Evolutionary conservation across 805 yeast species (phyloP).

Genomic region (Starmerella apicola): DNA sequence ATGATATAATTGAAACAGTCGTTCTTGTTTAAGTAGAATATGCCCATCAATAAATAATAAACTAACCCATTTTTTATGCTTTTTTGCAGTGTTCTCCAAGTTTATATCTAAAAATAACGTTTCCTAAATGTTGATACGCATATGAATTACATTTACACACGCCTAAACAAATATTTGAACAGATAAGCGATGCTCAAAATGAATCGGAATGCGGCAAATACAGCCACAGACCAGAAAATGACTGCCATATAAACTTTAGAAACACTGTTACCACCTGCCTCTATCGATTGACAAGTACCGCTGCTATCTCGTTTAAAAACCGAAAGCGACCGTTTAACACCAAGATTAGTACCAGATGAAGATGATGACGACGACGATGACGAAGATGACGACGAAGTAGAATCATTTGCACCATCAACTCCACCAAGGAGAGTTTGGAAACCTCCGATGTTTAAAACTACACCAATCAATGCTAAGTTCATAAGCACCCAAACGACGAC

Average conservation of each 20-base stretch:
- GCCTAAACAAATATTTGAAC: slow-evolving; percentile 27
- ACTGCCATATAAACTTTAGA: slow-evolving; percentile 56
- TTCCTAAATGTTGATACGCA: background rate
- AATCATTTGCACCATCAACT: slow-evolving; percentile 7
- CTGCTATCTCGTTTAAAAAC: slow-evolving; percentile 15
- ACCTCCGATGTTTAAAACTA: slow-evolving; percentile 80
- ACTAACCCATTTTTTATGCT: no score
- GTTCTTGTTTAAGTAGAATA: background rate
- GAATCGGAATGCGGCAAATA: slow-evolving; percentile 72
- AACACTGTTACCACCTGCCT: slow-evolving; percentile 26
- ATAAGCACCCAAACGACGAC: slow-evolving; percentile 83
- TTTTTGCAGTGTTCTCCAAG: no score
- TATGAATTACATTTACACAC: slow-evolving; percentile 10
- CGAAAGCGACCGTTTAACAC: slow-evolving; percentile 18
- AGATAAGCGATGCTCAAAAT: slow-evolving; percentile 59
- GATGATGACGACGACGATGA: slow-evolving; percentile 15
- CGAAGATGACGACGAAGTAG: slow-evolving; percentile 24
- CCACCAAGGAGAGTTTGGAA: slow-evolving; percentile 28
- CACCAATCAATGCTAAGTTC: slow-evolving; percentile 67
- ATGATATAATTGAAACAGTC: no score
- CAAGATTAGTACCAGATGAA: slow-evolving; percentile 7
- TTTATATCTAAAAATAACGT: background rate
- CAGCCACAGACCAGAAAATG: slow-evolving; percentile 86
- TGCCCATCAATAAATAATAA: no score
- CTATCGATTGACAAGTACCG: slow-evolving; percentile 20